Percentiles rank a stretch among this genome's conserved stretches.
These are phyloP conservation scores for Paecilomyces dactylethromorphus DNA, from an alignment of 2,329 filamentous ascomycete species.

Conservation along the genomic window DNA sequence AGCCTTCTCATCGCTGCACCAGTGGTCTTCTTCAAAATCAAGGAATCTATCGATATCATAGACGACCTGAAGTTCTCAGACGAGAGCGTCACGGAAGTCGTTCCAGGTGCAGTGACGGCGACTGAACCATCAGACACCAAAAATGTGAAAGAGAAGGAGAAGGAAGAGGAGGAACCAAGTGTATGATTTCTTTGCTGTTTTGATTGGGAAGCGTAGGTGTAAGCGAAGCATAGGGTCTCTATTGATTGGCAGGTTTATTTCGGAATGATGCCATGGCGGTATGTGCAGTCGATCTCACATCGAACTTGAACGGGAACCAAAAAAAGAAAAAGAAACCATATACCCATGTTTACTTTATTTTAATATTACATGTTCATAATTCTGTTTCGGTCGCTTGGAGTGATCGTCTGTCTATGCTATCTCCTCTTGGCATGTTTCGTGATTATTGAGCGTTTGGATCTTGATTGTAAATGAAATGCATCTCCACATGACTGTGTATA, in stretches of 20 bases:
- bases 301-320: background rate
- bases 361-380: background rate
- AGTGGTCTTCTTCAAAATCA: conserved; percentile 70
- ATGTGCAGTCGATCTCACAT: background rate
- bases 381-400: background rate
- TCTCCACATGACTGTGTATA: too few relatives aligned
- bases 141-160: background rate
- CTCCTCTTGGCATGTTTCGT: background rate
- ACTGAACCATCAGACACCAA: background rate
- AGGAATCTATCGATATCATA: conserved; percentile 73
- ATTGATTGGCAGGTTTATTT: background rate
- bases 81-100: conserved; percentile 69
- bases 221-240: background rate
- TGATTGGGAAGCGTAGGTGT: background rate
- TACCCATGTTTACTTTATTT: background rate
- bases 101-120: background rate
- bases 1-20: conserved; percentile 71
- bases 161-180: background rate
- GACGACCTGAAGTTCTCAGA: conserved; percentile 81
- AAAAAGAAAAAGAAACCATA: background rate
- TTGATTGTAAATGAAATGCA: background rate
- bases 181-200: background rate
- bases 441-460: background rate
- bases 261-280: background rate
- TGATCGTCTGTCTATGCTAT: background rate